Conservation (phyloP, 495 filamentous ascomycete species). For the Hypoxylon cercidicola region DNA sequence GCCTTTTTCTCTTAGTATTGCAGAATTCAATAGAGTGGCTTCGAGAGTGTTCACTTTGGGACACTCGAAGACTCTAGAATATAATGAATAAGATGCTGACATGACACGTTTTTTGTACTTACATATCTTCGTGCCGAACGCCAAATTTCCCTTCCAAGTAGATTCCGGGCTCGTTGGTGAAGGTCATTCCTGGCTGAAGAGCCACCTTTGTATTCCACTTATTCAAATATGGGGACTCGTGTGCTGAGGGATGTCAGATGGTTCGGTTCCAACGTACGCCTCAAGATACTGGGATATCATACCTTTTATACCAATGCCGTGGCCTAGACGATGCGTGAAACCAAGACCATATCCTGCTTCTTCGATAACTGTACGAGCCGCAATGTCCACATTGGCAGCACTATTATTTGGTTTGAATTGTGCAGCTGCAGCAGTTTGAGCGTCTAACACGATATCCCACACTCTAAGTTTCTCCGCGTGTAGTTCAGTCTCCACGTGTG, state of each 20-base stretch:
- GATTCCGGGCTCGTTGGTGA: slow-evolving; percentile 66
- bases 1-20: too few species aligned
- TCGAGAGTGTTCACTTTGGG: too few species aligned
- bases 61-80: too few species aligned
- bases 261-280: not conserved
- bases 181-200: slow-evolving; percentile 62
- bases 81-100: too few species aligned
- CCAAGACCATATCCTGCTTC: slow-evolving; percentile 60
- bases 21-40: too few species aligned
- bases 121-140: slow-evolving; percentile 65
- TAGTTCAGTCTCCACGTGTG: slow-evolving; percentile 12
- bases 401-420: slow-evolving; percentile 56
- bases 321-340: slow-evolving; percentile 67
- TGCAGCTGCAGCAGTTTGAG: slow-evolving; percentile 58
- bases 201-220: slow-evolving; percentile 57
- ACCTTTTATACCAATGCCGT: slow-evolving; percentile 68
- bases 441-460: slow-evolving; percentile 63
- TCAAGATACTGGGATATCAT: slow-evolving; percentile 26
- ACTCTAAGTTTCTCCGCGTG: slow-evolving; percentile 60
- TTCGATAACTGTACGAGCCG: slow-evolving; percentile 61
- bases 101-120: too few species aligned
- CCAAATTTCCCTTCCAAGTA: slow-evolving; percentile 65
- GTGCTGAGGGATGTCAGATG: slow-evolving; percentile 46
- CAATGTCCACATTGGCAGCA: slow-evolving; percentile 64
- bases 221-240: slow-evolving; percentile 67